These are phyloP conservation scores for Alternaria angustiovoidea DNA, from an alignment of 2,329 filamentous ascomycete species.

Conservation along the genomic window DNA sequence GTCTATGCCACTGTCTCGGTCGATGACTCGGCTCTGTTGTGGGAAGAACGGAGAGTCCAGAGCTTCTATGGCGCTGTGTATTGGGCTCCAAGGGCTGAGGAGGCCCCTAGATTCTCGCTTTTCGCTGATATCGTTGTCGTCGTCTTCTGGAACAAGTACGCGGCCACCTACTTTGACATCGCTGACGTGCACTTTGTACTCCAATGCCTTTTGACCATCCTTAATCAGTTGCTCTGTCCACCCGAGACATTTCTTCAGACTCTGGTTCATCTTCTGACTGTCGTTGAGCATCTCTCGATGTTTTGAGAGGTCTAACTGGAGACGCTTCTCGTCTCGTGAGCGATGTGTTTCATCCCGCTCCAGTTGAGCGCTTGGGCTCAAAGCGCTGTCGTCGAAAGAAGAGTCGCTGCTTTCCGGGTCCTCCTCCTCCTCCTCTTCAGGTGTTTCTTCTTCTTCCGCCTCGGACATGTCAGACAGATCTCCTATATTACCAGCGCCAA, in stretches of 20 bases:
- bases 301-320: conserved; percentile 85
- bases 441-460: conserved; percentile 44
- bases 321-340: conserved; percentile 79
- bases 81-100: conserved; percentile 49
- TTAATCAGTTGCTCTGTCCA: conserved; percentile 92
- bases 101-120: conserved; percentile 39
- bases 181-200: conserved; percentile 78
- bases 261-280: conserved; percentile 95
- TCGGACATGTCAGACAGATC: conserved; percentile 50
- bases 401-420: conserved; percentile 59
- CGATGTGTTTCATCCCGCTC: conserved; percentile 62
- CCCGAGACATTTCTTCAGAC: conserved; percentile 84
- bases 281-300: conserved; percentile 89
- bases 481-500: conserved; percentile 45
- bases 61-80: conserved; percentile 32
- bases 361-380: conserved; percentile 53
- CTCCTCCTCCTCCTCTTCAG: conserved; percentile 41
- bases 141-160: conserved; percentile 77
- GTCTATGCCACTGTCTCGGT: conserved; percentile 51
- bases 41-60: conserved; percentile 31
- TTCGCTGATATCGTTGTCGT: conserved; percentile 54
- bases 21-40: conserved; percentile 34
- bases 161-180: conserved; percentile 85
- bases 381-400: conserved; percentile 60
- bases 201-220: conserved; percentile 85